These are phyloP conservation scores for Candida sojae DNA, from an alignment of 1,139 yeast genomes.

Conservation along the genomic window DNA sequence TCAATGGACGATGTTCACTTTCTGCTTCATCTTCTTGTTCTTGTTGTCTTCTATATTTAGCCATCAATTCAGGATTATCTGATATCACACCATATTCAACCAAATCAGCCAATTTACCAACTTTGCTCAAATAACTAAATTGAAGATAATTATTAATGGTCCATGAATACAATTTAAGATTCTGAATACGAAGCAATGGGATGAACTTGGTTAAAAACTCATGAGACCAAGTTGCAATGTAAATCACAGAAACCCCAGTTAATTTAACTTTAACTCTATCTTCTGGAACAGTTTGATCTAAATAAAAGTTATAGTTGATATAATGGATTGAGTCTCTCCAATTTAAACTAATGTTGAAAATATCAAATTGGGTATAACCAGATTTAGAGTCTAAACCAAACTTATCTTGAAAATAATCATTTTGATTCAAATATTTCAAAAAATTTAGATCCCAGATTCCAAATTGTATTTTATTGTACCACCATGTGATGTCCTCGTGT, in stretches of 20 bases:
- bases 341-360: slow-evolving; percentile 36
- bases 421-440: slow-evolving; percentile 53
- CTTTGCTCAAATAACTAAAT: slow-evolving; percentile 40
- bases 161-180: slow-evolving; percentile 72
- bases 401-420: slow-evolving; percentile 32
- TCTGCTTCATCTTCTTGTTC: slow-evolving; percentile 9
- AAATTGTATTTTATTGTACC: slow-evolving; percentile 69
- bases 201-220: slow-evolving; percentile 38
- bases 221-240: slow-evolving; percentile 41
- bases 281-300: slow-evolving; percentile 26
- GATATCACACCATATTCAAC: slow-evolving; percentile 57
- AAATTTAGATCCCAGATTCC: slow-evolving; percentile 83
- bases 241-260: slow-evolving; percentile 42
- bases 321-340: slow-evolving; percentile 39
- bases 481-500: slow-evolving; percentile 54
- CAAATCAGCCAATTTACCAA: slow-evolving; percentile 28
- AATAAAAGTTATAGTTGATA: slow-evolving; percentile 38
- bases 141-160: slow-evolving; percentile 65
- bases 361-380: slow-evolving; percentile 32
- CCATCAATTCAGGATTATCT: slow-evolving; percentile 56
- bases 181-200: slow-evolving; percentile 39
- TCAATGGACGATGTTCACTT: slow-evolving; percentile 4
- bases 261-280: slow-evolving; percentile 28
- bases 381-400: slow-evolving; percentile 15
- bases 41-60: slow-evolving; percentile 15